Evolutionary conservation across 1,139 yeast species (phyloP).

Genomic region (Pneumocystis carinii): DNA sequence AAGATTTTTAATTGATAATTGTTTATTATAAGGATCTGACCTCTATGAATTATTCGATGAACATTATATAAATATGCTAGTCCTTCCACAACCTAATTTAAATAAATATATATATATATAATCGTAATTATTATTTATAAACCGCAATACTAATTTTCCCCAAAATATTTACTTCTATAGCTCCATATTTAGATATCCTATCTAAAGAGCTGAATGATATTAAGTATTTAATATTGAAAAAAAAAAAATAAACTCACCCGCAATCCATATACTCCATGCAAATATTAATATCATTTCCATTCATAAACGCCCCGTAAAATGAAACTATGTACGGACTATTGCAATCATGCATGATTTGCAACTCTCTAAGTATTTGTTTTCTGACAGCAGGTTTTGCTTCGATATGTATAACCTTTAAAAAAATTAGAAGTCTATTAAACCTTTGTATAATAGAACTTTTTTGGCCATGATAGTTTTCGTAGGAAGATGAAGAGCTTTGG

Average conservation of each 20-base stretch:
- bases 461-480: slow-evolving; percentile 82
- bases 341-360: slow-evolving; percentile 83
- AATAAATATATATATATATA: neutral
- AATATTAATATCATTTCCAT: slow-evolving; percentile 50
- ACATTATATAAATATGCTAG: slow-evolving; percentile 69
- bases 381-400: slow-evolving; percentile 72
- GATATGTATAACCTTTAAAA: slow-evolving; percentile 44
- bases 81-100: slow-evolving; percentile 48
- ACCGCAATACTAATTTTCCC: neutral
- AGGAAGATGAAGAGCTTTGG: slow-evolving; percentile 77
- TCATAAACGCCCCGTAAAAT: slow-evolving; percentile 79
- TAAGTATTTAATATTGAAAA: slow-evolving; percentile 27
- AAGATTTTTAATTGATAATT: neutral
- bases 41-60: slow-evolving; percentile 82
- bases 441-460: slow-evolving; percentile 26
- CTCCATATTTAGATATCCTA: neutral
- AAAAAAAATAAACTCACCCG: slow-evolving; percentile 79
- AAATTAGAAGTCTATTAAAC: neutral
- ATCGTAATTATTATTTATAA: neutral
- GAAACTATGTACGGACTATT: slow-evolving; percentile 66
- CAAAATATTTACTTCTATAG: neutral
- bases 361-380: slow-evolving; percentile 74
- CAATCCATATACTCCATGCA: slow-evolving; percentile 99
- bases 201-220: neutral
- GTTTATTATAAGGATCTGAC: slow-evolving; percentile 17